These are phyloP conservation scores for Trichophyton benhamiae DNA, from an alignment of 2,329 filamentous ascomycete species.

Conservation along the genomic window DNA sequence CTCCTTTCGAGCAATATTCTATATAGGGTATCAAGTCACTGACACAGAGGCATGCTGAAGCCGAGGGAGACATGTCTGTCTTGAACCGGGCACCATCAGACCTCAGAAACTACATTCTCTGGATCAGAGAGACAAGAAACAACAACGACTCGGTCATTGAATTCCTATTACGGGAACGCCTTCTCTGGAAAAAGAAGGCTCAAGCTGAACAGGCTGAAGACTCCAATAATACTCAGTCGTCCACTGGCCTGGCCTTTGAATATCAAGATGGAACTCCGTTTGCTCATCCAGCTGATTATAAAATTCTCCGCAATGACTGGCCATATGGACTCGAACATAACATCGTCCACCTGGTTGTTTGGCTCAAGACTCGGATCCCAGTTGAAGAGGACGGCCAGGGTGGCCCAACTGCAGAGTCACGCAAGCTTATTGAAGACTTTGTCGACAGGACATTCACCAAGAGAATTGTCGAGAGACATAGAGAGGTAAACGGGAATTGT, in stretches of 20 bases:
- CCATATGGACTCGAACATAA: background rate
- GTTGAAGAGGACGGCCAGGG: background rate
- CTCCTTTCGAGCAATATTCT: background rate
- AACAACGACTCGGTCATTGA: background rate
- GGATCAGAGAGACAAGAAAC: background rate
- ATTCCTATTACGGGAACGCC: background rate
- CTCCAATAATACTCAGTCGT: background rate
- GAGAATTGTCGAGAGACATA: background rate
- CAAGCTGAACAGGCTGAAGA: background rate
- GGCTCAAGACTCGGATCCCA: background rate
- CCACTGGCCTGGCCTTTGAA: background rate
- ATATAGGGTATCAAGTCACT: background rate
- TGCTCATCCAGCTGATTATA: conserved; percentile 40
- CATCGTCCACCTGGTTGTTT: conserved; percentile 1
- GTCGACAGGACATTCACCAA: background rate
- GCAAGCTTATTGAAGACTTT: background rate
- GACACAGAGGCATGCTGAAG: background rate
- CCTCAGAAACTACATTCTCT: conserved; percentile 1
- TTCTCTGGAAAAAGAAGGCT: background rate
- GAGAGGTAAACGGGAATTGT: background rate
- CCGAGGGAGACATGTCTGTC: background rate
- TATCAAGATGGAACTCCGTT: background rate
- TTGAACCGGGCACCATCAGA: background rate
- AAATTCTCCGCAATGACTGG: conserved; percentile 45
- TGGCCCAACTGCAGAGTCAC: background rate